Conservation (phyloP, 139 green algal genomes). For the Volvox africanus region DNA sequence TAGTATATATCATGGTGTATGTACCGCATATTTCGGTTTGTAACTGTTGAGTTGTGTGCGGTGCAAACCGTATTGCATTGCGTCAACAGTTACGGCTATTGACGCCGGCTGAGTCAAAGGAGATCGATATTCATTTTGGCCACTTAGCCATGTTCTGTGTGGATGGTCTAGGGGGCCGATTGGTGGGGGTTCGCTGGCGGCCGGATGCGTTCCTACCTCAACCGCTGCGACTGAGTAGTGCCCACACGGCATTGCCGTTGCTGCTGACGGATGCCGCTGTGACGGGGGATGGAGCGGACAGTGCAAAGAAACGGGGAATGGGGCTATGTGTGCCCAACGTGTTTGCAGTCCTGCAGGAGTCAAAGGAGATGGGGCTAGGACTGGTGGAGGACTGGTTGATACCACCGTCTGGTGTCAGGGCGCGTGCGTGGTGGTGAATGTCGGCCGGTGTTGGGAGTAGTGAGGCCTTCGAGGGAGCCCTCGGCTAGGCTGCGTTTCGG, state of each 20-base stretch:
- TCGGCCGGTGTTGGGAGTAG: neutral
- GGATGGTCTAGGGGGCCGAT: constrained; percentile 66
- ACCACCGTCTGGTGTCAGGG: constrained; percentile 22
- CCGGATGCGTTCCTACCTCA: constrained; percentile 55
- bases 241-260: constrained; percentile 55
- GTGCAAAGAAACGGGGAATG: neutral
- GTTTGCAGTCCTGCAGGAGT: constrained; percentile 52
- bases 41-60: too few species aligned
- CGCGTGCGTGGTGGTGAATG: constrained; percentile 5
- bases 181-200: constrained; percentile 77
- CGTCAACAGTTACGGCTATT: too few species aligned
- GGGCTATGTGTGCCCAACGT: constrained; percentile 51
- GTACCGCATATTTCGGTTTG: too few species aligned
- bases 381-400: constrained; percentile 55
- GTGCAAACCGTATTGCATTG: too few species aligned
- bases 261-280: neutral
- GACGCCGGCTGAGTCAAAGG: too few species aligned
- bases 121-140: constrained; percentile 65
- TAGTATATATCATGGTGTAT: too few species aligned
- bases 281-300: neutral
- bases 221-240: constrained; percentile 52
- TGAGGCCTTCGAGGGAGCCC: neutral
- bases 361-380: constrained; percentile 41
- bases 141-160: constrained; percentile 71
- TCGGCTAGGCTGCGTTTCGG: too few species aligned